Percentiles rank a stretch among this genome's conserved stretches.
Conservation (phyloP, 108 stramenopile species). For the Nitzschia palea region DNA sequence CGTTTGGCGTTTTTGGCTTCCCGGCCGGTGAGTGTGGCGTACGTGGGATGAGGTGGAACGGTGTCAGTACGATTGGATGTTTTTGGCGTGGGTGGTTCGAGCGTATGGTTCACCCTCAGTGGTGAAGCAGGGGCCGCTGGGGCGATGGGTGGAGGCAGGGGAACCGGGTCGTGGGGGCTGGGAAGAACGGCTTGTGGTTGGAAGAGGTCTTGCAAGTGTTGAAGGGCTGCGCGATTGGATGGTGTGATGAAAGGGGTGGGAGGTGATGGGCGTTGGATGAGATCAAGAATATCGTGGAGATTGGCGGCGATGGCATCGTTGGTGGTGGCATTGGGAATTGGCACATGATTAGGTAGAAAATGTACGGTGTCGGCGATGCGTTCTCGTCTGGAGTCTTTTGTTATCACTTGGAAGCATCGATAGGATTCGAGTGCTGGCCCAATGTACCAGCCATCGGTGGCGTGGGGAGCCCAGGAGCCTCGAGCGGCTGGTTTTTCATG, state of each 20-base stretch:
- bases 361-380: constrained; percentile 39
- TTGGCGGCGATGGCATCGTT: neutral
- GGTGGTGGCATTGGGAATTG: constrained; percentile 13
- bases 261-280: neutral
- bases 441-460: constrained; percentile 43
- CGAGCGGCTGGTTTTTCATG: too few relatives aligned
- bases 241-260: constrained; percentile 7
- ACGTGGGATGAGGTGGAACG: neutral
- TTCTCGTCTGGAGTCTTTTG: constrained; percentile 12
- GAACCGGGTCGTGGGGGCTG: neutral
- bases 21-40: neutral
- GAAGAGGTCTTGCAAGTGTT: neutral
- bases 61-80: neutral
- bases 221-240: neutral
- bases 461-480: constrained; percentile 40
- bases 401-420: constrained; percentile 32
- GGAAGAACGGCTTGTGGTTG: neutral
- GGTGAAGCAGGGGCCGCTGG: constrained; percentile 1
- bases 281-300: neutral
- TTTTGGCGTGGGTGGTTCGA: neutral
- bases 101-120: neutral
- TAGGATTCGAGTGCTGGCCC: constrained; percentile 52
- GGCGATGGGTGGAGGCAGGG: neutral
- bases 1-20: neutral
- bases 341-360: constrained; percentile 26